These are phyloP conservation scores for Hymenochaete sp. DNA, from an alignment of 1,284 basidiomycete species.

Conservation along the genomic window DNA sequence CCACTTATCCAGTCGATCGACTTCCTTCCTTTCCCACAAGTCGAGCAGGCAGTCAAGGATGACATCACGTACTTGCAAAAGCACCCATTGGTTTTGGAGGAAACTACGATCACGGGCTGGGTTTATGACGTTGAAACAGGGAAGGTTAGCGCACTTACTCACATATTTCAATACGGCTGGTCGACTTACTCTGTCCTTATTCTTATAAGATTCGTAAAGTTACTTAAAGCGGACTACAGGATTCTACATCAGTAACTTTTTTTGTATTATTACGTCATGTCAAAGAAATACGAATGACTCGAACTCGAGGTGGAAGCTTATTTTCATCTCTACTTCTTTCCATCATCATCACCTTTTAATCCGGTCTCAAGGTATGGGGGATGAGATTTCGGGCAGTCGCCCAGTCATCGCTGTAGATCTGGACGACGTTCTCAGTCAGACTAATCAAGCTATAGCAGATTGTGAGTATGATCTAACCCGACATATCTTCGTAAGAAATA, in stretches of 20 bases:
- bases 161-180: not conserved
- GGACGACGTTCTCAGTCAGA: slow-evolving; percentile 69
- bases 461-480: slow-evolving; percentile 38
- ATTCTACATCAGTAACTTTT: no score
- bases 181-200: no score
- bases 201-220: slow-evolving; percentile 2
- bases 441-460: slow-evolving; percentile 54
- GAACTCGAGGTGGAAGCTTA: no score
- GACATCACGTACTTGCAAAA: slow-evolving; percentile 50
- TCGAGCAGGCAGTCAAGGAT: slow-evolving; percentile 46
- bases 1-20: slow-evolving; percentile 42
- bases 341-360: no score
- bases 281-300: no score
- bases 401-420: slow-evolving; percentile 61
- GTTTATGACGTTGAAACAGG: slow-evolving; percentile 57
- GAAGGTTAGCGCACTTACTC: slow-evolving; percentile 33
- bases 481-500: not conserved
- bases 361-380: no score
- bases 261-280: no score
- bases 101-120: slow-evolving; percentile 53
- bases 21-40: slow-evolving; percentile 47
- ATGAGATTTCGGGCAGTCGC: no score
- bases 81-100: slow-evolving; percentile 46
- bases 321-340: no score
- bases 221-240: no score